Conservation (phyloP, 2,329 filamentous ascomycete genomes). For the Arthrinium phaeospermum region DNA sequence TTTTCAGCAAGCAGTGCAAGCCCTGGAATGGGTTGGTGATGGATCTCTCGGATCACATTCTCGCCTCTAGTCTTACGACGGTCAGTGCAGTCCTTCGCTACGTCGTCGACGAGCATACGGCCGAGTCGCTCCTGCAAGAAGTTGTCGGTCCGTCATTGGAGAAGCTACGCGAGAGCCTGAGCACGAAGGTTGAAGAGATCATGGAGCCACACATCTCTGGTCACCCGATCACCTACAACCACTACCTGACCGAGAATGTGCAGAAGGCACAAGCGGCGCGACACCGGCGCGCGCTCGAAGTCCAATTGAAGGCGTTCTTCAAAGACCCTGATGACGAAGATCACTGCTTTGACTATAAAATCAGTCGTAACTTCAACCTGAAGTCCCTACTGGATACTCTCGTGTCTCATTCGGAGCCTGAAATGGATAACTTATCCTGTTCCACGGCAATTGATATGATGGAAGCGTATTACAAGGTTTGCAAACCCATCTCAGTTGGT, state of each 20-base stretch:
- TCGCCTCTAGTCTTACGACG: constrained; percentile 27
- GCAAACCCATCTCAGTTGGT: background rate
- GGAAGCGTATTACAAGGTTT: background rate
- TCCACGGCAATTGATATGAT: background rate
- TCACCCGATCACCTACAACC: constrained; percentile 49
- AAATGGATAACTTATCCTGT: background rate
- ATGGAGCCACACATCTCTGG: constrained; percentile 32
- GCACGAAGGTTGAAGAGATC: constrained; percentile 35
- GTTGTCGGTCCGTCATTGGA: constrained; percentile 26
- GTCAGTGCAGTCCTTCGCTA: constrained; percentile 30
- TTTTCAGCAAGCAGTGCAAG: constrained; percentile 41
- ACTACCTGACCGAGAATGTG: constrained; percentile 36
- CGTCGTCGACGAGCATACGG: constrained; percentile 31
- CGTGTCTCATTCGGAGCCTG: background rate
- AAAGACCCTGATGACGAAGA: no score
- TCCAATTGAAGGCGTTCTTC: background rate
- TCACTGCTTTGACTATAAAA: no score
- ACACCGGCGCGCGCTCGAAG: background rate
- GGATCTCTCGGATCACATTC: constrained; percentile 27
- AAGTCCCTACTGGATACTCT: no score
- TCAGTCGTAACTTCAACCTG: no score
- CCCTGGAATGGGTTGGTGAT: constrained; percentile 36
- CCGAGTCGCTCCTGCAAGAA: constrained; percentile 23
- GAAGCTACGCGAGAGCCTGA: constrained; percentile 27
- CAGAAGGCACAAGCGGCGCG: constrained; percentile 34